Evolutionary conservation across 2,329 filamentous ascomycete species (phyloP).

Genomic region (Hypoxylon sp.): DNA sequence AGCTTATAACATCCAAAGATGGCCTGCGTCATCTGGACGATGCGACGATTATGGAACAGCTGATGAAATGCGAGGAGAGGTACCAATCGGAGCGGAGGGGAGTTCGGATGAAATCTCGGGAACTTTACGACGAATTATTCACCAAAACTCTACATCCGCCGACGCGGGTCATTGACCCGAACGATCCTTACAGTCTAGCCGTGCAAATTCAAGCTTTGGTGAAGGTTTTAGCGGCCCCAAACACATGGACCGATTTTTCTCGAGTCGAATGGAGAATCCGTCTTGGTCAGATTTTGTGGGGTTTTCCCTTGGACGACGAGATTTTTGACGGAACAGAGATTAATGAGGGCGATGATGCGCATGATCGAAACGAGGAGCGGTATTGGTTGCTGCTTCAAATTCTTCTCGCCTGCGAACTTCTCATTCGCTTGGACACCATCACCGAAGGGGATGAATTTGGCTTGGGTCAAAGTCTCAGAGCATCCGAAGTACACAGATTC

Average conservation of each 20-base stretch:
- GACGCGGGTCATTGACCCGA: slow-evolving; percentile 65
- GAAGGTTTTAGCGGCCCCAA: slow-evolving; percentile 71
- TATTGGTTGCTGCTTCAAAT: slow-evolving; percentile 77
- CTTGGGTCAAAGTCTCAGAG: slow-evolving; percentile 59
- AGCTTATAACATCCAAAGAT: slow-evolving; percentile 65
- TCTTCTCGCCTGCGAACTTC: slow-evolving; percentile 72
- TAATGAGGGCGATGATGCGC: slow-evolving; percentile 60
- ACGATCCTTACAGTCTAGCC: slow-evolving; percentile 71
- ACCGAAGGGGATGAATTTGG: slow-evolving; percentile 70
- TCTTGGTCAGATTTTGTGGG: slow-evolving; percentile 79
- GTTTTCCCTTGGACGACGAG: slow-evolving; percentile 62
- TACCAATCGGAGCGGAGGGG: slow-evolving; percentile 66
- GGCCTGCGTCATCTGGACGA: slow-evolving; percentile 69
- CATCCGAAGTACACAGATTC: slow-evolving; percentile 70
- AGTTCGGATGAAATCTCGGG: slow-evolving; percentile 62
- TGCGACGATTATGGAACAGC: slow-evolving; percentile 67
- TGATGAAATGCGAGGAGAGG: slow-evolving; percentile 66
- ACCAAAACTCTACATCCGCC: slow-evolving; percentile 69
- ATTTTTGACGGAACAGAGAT: slow-evolving; percentile 65
- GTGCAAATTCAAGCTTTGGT: slow-evolving; percentile 78
- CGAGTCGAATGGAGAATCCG: slow-evolving; percentile 80
- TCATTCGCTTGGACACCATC: slow-evolving; percentile 72
- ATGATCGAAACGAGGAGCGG: slow-evolving; percentile 69
- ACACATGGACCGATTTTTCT: slow-evolving; percentile 80
- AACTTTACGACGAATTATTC: slow-evolving; percentile 73